Percentiles rank a stretch among this genome's conserved stretches.
phyloP scores from a whole-genome alignment of 75 land plant species.

The Sequoia sempervirens region DNA sequence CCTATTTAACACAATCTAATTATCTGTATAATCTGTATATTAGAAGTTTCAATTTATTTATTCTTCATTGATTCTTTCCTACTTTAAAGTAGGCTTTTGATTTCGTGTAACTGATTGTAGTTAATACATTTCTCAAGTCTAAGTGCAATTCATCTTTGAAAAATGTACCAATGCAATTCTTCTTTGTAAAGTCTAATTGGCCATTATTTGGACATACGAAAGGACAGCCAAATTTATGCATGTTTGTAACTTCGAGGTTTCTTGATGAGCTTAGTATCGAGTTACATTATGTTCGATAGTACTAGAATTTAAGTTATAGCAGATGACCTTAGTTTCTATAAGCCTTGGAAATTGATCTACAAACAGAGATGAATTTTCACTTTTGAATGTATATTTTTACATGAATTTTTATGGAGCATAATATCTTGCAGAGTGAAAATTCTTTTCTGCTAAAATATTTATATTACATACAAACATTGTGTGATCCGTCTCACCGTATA shows the following conservation, averaged over 20 bases:
- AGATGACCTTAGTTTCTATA: background rate
- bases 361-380: background rate
- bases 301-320: background rate
- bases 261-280: background rate
- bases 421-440: background rate
- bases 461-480: background rate
- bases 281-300: background rate
- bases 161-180: background rate
- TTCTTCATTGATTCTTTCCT: background rate
- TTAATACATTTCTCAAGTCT: background rate
- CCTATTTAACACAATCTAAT: slow-evolving; percentile 25
- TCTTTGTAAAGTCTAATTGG: background rate
- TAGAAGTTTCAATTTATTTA: background rate
- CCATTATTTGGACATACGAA: background rate
- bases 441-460: background rate
- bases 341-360: background rate
- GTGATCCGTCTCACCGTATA: background rate
- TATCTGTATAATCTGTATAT: background rate
- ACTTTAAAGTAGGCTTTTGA: background rate
- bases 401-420: background rate
- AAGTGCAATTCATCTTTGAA: background rate
- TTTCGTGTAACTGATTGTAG: background rate
- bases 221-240: background rate
- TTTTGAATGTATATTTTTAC: background rate
- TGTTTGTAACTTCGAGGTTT: background rate